Evolutionary conservation across 805 yeast species (phyloP), one percentile per base, ranked within the genome.

Genomic region (Yarrowia phangngaensis): DNA sequence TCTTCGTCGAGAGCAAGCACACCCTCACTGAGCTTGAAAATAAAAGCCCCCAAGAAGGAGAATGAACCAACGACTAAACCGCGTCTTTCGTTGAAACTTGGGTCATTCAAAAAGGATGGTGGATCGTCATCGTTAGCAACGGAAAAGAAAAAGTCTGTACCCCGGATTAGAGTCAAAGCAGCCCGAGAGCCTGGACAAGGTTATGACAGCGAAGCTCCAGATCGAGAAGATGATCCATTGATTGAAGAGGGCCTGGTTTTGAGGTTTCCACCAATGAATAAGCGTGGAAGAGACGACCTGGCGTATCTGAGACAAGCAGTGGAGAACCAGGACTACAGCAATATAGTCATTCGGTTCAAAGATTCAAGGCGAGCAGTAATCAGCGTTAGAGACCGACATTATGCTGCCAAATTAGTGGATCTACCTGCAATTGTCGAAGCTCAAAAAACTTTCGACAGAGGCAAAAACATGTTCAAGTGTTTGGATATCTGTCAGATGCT

Each of bases 191-290:
- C 95, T 0, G 95, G 95, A 4, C 96, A 90, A 58, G 97, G 97
- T 1, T 90, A 90, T 64, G 98, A 90, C 61, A 83, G 95, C 2
- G 97, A 90, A 59, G 97, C 95, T 14, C 95, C 96, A 0, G 97
- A 90, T 56, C 70, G 86, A 19, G 98, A 92, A 62, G 96, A 88
- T 53, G 97, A 92, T 60, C 97, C 98, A n/a, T 67, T 87, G 53
- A 70, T 87, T 7, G 97, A 92, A 60, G 95, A 86, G 55, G 95
- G 92, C 0, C 72, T 92, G 1, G 71, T 88, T 1, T 63, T 92
- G 32, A 72, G 98, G 49, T 79, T 90, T 67, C 69, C 72, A 26
- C 68, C 75, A 4, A n/a, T 41, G 2, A 8, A 14, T 1, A 29
- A 29, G n/a, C 26, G 29, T 5, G 48, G 35, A 1, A 8, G 81